A percentile compares a stretch with the other conserved stretches of the same genome.
These are phyloP conservation scores for Aspergillus amoenus DNA, from an alignment of 2,329 filamentous ascomycete species.

Conservation along the genomic window DNA sequence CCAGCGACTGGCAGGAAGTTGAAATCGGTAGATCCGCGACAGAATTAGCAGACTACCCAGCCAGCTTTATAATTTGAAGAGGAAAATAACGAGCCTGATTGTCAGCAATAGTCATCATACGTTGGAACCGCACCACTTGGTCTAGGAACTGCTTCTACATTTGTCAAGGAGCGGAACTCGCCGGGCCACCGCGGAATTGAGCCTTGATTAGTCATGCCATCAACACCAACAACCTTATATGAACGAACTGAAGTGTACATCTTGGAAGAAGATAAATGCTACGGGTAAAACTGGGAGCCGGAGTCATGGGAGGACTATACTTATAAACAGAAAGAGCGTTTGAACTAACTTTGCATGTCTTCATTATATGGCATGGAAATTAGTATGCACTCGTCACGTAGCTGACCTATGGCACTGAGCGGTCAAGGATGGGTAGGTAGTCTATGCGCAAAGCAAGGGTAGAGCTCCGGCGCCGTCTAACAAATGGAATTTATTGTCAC, in stretches of 20 bases:
- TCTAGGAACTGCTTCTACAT: conserved; percentile 1
- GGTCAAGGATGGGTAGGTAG: not conserved
- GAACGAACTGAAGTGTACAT: too few relatives aligned
- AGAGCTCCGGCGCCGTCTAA: not conserved
- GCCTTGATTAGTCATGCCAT: conserved; percentile 1
- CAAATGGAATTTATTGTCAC: not conserved
- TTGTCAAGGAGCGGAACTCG: conserved; percentile 6
- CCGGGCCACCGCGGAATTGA: not conserved
- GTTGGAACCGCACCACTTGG: not conserved
- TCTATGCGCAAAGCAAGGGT: not conserved
- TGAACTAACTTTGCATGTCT: not conserved
- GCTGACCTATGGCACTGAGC: too few relatives aligned
- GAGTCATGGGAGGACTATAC: not conserved
- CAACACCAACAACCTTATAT: too few relatives aligned
- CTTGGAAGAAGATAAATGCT: too few relatives aligned
- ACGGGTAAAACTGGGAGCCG: too few relatives aligned
- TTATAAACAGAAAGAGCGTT: not conserved
- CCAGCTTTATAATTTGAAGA: not conserved
- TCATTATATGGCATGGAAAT: not conserved
- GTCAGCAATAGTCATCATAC: conserved; percentile 6
- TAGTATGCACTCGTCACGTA: not conserved
- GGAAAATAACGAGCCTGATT: not conserved
- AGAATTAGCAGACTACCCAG: not conserved
- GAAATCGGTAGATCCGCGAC: not conserved
- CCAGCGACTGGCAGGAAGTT: not conserved